These are phyloP conservation scores for Talaromyces verruculosus DNA, from an alignment of 2,329 filamentous ascomycete genomes.

Conservation along the genomic window DNA sequence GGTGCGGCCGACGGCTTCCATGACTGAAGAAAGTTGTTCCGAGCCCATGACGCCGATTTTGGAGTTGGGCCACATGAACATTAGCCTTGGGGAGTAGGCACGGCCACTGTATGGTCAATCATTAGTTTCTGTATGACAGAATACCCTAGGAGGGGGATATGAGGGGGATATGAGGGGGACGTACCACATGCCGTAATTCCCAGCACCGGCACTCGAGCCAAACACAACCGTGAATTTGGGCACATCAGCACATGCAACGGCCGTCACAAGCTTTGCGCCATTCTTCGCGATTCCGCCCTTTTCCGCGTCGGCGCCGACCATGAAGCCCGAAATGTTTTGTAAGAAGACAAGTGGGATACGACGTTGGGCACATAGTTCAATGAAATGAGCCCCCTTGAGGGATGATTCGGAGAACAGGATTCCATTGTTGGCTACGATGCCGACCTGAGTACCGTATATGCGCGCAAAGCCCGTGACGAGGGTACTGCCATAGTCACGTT, in stretches of 20 bases:
- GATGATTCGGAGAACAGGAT: constrained; percentile 88
- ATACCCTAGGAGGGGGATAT: constrained; percentile 7
- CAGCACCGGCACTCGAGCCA: constrained; percentile 88
- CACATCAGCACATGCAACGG: constrained; percentile 88
- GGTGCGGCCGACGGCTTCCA: constrained; percentile 87
- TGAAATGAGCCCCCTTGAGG: constrained; percentile 94
- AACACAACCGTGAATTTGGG: constrained; percentile 97
- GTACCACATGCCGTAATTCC: constrained; percentile 95
- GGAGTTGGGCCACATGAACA: constrained; percentile 99
- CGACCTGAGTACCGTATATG: constrained; percentile 87
- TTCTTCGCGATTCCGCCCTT: constrained; percentile 96
- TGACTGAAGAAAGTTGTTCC: constrained; percentile 86
- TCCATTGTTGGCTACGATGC: constrained; percentile 93
- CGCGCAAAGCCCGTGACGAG: constrained; percentile 88
- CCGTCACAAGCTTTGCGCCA: constrained; percentile 93
- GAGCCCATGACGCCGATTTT: constrained; percentile 94
- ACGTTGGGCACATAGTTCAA: constrained; percentile 88
- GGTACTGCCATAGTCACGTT: constrained; percentile 82
- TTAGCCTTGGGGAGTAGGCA: constrained; percentile 84
- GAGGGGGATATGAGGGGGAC: constrained; percentile 33
- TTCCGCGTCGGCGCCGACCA: constrained; percentile 92
- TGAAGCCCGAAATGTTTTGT: constrained; percentile 97
- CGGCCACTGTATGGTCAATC: constrained; percentile 60
- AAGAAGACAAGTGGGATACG: constrained; percentile 88
- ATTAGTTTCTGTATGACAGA: constrained; percentile 10